phyloP scores from a whole-genome alignment of 2,329 filamentous ascomycete genomes.

The Talaromyces marneffei region DNA sequence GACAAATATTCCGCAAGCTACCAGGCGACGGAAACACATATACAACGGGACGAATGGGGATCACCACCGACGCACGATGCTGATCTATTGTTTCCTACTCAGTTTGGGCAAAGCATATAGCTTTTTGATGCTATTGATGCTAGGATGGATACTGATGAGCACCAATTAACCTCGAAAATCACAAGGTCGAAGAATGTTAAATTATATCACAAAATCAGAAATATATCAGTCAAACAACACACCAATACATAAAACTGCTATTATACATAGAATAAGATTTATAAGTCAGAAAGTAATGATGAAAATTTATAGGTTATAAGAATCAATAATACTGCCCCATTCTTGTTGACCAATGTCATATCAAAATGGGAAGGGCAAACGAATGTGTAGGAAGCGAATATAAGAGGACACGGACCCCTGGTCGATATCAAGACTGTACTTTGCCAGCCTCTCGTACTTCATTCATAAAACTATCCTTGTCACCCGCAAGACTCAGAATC shows the following conservation, averaged over 20 bases:
- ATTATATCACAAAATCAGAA: not conserved
- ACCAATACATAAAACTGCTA: not conserved
- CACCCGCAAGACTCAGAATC: slow-evolving; percentile 33
- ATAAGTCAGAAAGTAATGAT: not conserved
- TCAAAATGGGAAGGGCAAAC: not conserved
- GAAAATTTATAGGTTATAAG: not conserved
- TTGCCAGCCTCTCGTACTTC: slow-evolving; percentile 41
- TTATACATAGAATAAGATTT: not conserved
- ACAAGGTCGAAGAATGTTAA: not conserved
- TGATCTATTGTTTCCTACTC: no score
- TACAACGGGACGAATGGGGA: not conserved
- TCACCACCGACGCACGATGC: no score
- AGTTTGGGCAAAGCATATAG: no score
- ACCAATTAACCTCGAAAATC: no score
- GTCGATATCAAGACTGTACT: slow-evolving; percentile 23
- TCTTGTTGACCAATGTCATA: not conserved
- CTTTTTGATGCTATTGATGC: no score
- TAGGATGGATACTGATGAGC: no score
- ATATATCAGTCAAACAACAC: not conserved
- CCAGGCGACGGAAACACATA: not conserved
- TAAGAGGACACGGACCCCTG: slow-evolving; percentile 8
- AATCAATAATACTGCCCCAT: not conserved
- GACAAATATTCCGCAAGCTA: not conserved
- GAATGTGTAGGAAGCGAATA: not conserved
- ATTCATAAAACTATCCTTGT: slow-evolving; percentile 40